These are phyloP conservation scores for Aspergillus leporis DNA, from an alignment of 495 filamentous ascomycete species.

Conservation along the genomic window DNA sequence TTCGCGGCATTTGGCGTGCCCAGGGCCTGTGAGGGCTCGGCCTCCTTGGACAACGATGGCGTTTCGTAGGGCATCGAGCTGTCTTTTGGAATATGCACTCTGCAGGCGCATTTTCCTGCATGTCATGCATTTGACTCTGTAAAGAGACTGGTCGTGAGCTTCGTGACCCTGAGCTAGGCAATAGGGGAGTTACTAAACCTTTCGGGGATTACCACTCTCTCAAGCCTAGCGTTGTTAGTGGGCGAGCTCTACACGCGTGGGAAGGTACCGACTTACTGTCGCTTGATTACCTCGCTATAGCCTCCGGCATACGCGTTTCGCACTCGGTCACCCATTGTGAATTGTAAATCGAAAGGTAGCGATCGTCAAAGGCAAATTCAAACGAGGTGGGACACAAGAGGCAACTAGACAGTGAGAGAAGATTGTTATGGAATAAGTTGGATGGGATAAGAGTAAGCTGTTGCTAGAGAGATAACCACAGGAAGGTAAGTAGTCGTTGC, in stretches of 20 bases:
- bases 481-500: background rate
- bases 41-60: constrained; percentile 20
- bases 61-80: constrained; percentile 40
- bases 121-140: constrained; percentile 49
- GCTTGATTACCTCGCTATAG: constrained; percentile 26
- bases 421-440: background rate
- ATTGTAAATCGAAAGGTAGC: background rate
- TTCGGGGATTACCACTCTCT: constrained; percentile 25
- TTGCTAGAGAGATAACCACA: too few relatives aligned
- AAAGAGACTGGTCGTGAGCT: constrained; percentile 8
- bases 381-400: background rate
- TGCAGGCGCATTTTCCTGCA: constrained; percentile 45
- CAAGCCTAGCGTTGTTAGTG: constrained; percentile 21
- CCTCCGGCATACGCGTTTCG: constrained; percentile 30
- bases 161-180: background rate
- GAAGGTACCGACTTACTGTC: constrained; percentile 23
- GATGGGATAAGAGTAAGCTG: too few relatives aligned
- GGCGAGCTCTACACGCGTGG: background rate
- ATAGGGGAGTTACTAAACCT: constrained; percentile 24
- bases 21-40: constrained; percentile 8
- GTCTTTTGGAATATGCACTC: constrained; percentile 45
- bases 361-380: background rate
- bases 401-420: too few relatives aligned
- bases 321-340: background rate
- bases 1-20: constrained; percentile 19